These are phyloP conservation scores for Sphagnum magellanicum DNA, from an alignment of 228 moss, liverwort and hornwort genomes.

Conservation along the genomic window DNA sequence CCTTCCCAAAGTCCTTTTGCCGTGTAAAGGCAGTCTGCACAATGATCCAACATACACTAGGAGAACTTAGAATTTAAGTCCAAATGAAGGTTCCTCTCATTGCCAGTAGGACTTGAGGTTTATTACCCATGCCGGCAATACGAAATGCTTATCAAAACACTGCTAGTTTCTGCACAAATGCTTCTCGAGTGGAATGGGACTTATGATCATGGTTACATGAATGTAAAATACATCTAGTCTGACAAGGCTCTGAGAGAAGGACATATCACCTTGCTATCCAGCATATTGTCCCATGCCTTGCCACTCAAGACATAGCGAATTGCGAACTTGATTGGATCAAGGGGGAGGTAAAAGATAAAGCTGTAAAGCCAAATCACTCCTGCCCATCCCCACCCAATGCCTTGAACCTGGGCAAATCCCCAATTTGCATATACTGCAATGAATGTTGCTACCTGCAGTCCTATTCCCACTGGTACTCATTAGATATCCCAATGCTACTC, in stretches of 20 bases:
- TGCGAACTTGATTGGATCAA: constrained; percentile 60
- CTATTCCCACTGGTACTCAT: background rate
- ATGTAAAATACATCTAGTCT: too few species aligned
- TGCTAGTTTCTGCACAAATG: too few species aligned
- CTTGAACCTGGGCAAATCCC: constrained; percentile 41
- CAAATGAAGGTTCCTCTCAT: too few species aligned
- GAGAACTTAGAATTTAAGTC: too few species aligned
- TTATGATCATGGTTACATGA: too few species aligned
- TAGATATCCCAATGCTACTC: background rate
- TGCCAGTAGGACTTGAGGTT: too few species aligned
- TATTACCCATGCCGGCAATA: background rate
- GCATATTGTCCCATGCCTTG: constrained; percentile 42
- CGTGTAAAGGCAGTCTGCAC: constrained; percentile 63
- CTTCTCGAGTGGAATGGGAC: too few species aligned
- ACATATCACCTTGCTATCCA: constrained; percentile 40
- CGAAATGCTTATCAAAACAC: background rate
- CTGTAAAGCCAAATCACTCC: constrained; percentile 62
- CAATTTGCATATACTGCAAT: constrained; percentile 58
- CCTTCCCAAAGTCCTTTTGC: constrained; percentile 63
- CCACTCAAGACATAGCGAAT: constrained; percentile 49
- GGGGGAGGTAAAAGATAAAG: constrained; percentile 38
- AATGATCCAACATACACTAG: background rate
- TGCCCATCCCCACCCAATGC: constrained; percentile 70
- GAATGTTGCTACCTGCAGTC: constrained; percentile 48
- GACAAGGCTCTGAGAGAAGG: too few species aligned